A percentile compares a stretch with the other conserved stretches of the same genome.
Conservation (phyloP, 192 early-diverging fungal genomes). For the Backusella luteola region DNA sequence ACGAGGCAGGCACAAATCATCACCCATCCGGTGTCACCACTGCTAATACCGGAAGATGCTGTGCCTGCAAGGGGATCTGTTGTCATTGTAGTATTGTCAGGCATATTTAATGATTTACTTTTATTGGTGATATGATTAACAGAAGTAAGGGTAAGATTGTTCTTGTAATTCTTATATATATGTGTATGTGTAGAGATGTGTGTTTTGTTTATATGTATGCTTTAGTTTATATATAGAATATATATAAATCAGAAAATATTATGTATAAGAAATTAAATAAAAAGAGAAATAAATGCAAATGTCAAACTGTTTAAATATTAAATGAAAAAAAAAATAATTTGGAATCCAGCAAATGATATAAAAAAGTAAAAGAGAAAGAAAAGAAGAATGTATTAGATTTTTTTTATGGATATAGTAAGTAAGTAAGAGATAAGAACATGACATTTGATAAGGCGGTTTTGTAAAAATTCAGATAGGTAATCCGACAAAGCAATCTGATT, state of each 20-base stretch:
- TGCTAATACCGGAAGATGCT: slow-evolving; percentile 40
- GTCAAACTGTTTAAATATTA: background rate
- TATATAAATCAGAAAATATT: slow-evolving; percentile 1
- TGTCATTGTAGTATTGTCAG: background rate
- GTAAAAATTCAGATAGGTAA: background rate
- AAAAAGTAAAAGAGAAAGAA: slow-evolving; percentile 8
- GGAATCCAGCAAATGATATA: slow-evolving; percentile 1
- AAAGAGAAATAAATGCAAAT: background rate
- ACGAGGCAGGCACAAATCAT: slow-evolving; percentile 67
- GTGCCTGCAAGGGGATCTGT: background rate
- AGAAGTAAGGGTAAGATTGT: background rate
- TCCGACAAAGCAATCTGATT: background rate
- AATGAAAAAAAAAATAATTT: slow-evolving; percentile 6
- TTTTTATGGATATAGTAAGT: background rate
- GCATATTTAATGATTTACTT: background rate
- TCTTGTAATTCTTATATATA: background rate
- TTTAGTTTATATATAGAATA: background rate
- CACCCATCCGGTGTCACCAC: slow-evolving; percentile 74
- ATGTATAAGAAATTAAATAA: background rate
- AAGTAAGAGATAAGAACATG: slow-evolving; percentile 1
- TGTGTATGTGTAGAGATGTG: background rate
- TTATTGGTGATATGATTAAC: background rate
- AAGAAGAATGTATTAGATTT: background rate
- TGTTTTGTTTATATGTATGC: background rate
- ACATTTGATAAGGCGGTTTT: background rate